Evolutionary conservation across 352 stramenopile genomes (phyloP).

Genomic region (Phytophthora chlamydospora): DNA sequence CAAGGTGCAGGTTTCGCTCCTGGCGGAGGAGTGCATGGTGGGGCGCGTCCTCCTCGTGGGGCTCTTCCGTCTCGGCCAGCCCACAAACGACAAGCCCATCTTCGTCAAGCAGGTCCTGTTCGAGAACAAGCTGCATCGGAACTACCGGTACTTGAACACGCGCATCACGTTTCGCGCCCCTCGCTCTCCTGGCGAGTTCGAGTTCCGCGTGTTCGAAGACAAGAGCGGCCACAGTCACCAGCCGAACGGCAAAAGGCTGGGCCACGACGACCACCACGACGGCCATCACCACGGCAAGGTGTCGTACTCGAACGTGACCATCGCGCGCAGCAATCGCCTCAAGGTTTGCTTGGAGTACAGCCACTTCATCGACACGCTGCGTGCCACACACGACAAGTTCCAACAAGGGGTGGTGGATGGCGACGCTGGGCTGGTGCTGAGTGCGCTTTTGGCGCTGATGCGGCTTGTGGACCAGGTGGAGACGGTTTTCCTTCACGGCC

Average conservation of each 20-base stretch:
- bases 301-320: constrained; percentile 70
- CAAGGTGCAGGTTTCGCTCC: constrained; percentile 72
- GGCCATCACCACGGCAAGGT: constrained; percentile 35
- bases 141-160: constrained; percentile 69
- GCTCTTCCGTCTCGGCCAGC: constrained; percentile 76
- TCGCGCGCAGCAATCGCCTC: constrained; percentile 69
- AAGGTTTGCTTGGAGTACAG: constrained; percentile 82
- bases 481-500: constrained; percentile 74
- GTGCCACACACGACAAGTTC: constrained; percentile 69
- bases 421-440: constrained; percentile 65
- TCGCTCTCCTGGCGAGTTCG: constrained; percentile 80
- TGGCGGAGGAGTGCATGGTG: constrained; percentile 60
- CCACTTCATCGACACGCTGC: constrained; percentile 80
- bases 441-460: constrained; percentile 65
- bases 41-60: constrained; percentile 76
- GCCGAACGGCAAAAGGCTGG: constrained; percentile 29
- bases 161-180: constrained; percentile 84
- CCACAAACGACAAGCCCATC: constrained; percentile 81
- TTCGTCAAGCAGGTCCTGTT: constrained; percentile 87
- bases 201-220: constrained; percentile 86
- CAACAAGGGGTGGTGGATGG: constrained; percentile 55
- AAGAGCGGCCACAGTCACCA: constrained; percentile 48
- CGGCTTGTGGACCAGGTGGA: constrained; percentile 78
- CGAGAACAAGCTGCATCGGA: constrained; percentile 74
- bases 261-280: constrained; percentile 40